Evolutionary conservation across 305 asterid species (phyloP).

Genomic region (Fraxinus nigra): DNA sequence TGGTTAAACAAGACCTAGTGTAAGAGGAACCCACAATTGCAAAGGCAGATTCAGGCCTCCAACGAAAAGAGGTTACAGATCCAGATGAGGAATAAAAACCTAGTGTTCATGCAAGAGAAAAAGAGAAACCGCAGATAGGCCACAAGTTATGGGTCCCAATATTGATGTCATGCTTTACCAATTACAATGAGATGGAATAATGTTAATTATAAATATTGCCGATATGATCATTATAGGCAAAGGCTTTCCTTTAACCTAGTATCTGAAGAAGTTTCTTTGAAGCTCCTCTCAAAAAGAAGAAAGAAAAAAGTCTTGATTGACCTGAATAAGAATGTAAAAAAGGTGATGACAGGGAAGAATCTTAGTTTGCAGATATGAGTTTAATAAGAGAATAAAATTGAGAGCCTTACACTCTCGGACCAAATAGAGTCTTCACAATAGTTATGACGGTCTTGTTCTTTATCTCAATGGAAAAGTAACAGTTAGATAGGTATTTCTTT

Average conservation of each 20-base stretch:
- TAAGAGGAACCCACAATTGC: background rate
- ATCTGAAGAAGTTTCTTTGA: background rate
- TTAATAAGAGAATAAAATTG: background rate
- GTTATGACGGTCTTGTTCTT: background rate
- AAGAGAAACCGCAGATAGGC: background rate
- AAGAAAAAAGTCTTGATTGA: background rate
- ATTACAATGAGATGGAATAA: background rate
- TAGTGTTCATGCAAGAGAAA: background rate
- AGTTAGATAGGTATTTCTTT: background rate
- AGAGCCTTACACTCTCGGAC: background rate
- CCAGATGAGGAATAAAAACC: background rate
- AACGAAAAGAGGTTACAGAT: background rate
- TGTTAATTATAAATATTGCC: background rate
- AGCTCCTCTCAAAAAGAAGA: background rate
- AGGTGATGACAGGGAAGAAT: background rate
- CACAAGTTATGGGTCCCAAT: background rate
- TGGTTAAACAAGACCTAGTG: background rate
- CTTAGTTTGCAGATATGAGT: background rate
- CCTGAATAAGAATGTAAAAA: background rate
- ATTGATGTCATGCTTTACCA: background rate
- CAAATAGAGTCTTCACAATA: background rate
- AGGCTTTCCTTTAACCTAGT: background rate
- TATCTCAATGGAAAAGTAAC: background rate
- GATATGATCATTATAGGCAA: background rate
- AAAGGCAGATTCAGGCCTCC: background rate